These are phyloP conservation scores for Prunus yedoensis DNA, from an alignment of 331 rosid genomes.

Conservation along the genomic window DNA sequence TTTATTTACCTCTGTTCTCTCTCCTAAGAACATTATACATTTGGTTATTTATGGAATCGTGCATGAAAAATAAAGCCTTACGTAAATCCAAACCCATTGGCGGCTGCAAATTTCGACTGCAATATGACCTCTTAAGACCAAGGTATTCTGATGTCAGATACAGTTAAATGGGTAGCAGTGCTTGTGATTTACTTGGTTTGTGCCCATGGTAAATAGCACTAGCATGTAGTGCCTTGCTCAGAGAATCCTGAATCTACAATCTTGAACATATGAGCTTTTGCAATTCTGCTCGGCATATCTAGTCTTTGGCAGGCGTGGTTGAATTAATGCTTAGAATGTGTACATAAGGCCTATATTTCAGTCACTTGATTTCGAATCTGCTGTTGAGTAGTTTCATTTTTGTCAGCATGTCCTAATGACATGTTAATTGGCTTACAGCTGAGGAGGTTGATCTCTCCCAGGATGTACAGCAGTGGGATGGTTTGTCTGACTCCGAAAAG, in stretches of 20 bases:
- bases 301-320: not conserved
- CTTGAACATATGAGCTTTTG: not conserved
- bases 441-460: slow-evolving; percentile 90
- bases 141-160: not conserved
- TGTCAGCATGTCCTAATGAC: not conserved
- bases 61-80: not conserved
- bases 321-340: not conserved
- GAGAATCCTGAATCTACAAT: not conserved
- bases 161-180: not conserved
- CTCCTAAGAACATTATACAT: not conserved
- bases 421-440: slow-evolving; percentile 45
- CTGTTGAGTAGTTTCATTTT: slow-evolving; percentile 1
- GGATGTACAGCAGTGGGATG: slow-evolving; percentile 72
- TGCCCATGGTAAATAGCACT: not conserved
- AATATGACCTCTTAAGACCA: not conserved
- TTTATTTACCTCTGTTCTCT: not conserved
- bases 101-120: not conserved
- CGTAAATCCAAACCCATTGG: not conserved
- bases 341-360: not conserved
- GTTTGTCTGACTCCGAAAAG: slow-evolving; percentile 70
- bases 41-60: not conserved
- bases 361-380: not conserved
- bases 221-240: not conserved
- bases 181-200: not conserved
- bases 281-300: not conserved